A percentile compares a stretch with the other conserved stretches of the same genome.
Evolutionary conservation across 2,329 filamentous ascomycete species (phyloP).

Genomic region (Penicillium rolfsii): DNA sequence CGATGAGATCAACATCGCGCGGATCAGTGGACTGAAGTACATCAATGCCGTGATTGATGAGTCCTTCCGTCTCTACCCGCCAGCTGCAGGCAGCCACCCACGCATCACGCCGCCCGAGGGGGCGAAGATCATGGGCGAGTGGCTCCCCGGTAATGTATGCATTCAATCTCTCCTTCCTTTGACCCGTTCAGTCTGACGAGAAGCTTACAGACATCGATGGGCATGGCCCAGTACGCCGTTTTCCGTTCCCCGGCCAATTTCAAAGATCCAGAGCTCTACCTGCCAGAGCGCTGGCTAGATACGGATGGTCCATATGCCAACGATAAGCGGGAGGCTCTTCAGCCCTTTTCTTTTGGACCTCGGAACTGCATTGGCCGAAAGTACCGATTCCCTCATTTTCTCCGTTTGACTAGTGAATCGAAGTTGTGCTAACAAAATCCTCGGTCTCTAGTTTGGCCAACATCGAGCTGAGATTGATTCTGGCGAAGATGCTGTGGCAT

Average conservation of each 20-base stretch:
- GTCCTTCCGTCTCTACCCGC: conserved; percentile 10
- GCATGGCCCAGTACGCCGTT: conserved; percentile 10
- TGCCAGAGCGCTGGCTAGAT: conserved; percentile 12
- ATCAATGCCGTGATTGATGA: conserved; percentile 13
- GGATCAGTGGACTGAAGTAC: conserved; percentile 3
- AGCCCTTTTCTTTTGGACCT: conserved; percentile 12
- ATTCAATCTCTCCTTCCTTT: background rate
- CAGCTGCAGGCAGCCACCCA: conserved; percentile 9
- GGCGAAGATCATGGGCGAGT: conserved; percentile 9
- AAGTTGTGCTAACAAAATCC: background rate
- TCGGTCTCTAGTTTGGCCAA: conserved; percentile 7
- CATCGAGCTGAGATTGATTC: conserved; percentile 12
- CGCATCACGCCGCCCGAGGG: conserved; percentile 11
- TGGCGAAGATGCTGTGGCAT: conserved; percentile 12
- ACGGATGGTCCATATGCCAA: conserved; percentile 2
- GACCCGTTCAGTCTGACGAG: background rate
- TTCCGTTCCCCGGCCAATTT: conserved; percentile 12
- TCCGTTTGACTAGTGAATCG: background rate
- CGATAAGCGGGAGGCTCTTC: conserved; percentile 7
- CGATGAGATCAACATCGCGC: background rate
- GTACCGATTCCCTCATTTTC: background rate
- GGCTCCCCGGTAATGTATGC: conserved; percentile 11
- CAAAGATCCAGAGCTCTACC: conserved; percentile 9
- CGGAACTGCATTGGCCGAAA: conserved; percentile 13
- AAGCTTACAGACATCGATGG: conserved; percentile 8